Conservation (phyloP, 352 stramenopile species). For the Salisapilia sapeloensis region DNA sequence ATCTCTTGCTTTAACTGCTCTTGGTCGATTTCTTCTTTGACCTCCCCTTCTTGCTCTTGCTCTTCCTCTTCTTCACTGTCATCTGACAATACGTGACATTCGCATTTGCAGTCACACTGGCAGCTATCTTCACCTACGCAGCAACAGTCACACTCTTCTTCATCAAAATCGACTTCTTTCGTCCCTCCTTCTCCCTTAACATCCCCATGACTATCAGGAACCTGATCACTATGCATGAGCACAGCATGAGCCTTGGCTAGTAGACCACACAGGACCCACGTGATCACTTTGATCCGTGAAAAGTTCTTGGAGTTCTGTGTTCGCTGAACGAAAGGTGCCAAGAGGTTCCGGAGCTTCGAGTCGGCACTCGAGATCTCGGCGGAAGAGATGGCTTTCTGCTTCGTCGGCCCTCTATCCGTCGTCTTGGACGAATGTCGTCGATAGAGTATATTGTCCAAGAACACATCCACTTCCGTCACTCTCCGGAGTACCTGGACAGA, state of each 20-base stretch:
- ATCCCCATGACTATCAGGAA: slow-evolving; percentile 13
- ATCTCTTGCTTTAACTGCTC: slow-evolving; percentile 12
- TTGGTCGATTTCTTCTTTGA: background rate
- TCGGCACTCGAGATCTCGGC: slow-evolving; percentile 59
- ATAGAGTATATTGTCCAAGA: slow-evolving; percentile 71
- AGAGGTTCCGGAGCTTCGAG: slow-evolving; percentile 57
- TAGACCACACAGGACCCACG: slow-evolving; percentile 72
- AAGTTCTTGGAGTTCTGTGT: slow-evolving; percentile 66
- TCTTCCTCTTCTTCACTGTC: slow-evolving; percentile 20
- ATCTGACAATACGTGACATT: slow-evolving; percentile 52
- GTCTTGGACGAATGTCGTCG: slow-evolving; percentile 24
- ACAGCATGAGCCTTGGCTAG: slow-evolving; percentile 74
- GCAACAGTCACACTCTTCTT: slow-evolving; percentile 31
- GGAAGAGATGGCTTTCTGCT: slow-evolving; percentile 30
- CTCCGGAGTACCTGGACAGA: slow-evolving; percentile 68
- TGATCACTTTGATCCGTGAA: slow-evolving; percentile 69
- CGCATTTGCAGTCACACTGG: slow-evolving; percentile 36
- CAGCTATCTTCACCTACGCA: slow-evolving; percentile 17
- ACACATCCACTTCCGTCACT: slow-evolving; percentile 69
- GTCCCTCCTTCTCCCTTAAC: slow-evolving; percentile 3
- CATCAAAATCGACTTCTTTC: slow-evolving; percentile 9
- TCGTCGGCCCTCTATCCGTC: slow-evolving; percentile 9
- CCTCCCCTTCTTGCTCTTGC: slow-evolving; percentile 2
- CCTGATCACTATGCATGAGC: slow-evolving; percentile 48
- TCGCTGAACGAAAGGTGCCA: slow-evolving; percentile 50